Conservation (phyloP, 495 filamentous ascomycete genomes). For the Hyaloscypha variabilis region DNA sequence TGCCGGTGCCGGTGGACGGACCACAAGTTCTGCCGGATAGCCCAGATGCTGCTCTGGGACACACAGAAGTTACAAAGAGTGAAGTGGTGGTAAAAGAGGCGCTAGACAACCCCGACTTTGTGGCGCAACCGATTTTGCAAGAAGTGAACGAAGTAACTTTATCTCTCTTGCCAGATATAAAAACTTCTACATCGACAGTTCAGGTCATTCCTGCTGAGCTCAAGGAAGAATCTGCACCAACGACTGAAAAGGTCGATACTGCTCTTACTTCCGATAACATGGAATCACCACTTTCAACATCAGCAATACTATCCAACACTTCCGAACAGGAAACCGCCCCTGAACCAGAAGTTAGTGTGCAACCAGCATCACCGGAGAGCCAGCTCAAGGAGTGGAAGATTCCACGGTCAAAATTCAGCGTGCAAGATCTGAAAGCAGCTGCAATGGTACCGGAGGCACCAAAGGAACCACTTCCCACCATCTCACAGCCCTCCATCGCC, state of each 20-base stretch:
- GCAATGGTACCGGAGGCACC: slow-evolving; percentile 2
- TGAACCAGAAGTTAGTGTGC: background rate
- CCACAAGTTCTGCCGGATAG: background rate
- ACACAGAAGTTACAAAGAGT: background rate
- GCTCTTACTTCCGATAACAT: background rate
- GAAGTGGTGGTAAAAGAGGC: background rate
- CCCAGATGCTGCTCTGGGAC: background rate
- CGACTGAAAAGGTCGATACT: background rate
- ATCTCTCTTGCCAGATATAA: background rate
- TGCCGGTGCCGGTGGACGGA: no score
- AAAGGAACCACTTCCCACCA: background rate
- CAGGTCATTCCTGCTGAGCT: background rate
- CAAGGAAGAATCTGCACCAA: background rate
- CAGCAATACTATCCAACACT: background rate
- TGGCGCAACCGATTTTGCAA: background rate
- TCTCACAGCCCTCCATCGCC: background rate
- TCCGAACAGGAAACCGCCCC: background rate
- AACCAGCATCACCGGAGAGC: background rate
- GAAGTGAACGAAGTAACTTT: no score
- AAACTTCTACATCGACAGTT: background rate
- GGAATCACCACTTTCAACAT: background rate
- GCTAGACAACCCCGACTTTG: background rate
- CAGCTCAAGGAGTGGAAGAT: slow-evolving; percentile 32
- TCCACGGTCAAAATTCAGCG: slow-evolving; percentile 53
- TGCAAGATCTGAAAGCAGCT: slow-evolving; percentile 39